Evolutionary conservation across 176 grass and related monocot genomes (phyloP).

Genomic region (Luzula sylvatica): DNA sequence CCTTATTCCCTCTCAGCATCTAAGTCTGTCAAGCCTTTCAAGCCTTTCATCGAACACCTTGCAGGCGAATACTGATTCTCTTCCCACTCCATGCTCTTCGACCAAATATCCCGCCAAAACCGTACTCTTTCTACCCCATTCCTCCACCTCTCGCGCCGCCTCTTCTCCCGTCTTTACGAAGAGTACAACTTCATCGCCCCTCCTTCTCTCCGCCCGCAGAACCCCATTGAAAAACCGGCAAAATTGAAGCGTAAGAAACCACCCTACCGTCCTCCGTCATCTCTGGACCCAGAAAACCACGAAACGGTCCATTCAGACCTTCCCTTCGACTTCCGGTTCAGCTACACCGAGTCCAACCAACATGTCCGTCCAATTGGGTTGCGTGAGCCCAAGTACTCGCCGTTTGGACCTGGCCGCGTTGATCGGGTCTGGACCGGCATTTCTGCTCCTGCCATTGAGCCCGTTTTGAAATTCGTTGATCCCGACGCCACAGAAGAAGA

Average conservation of each 20-base stretch:
- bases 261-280: conserved; percentile 39
- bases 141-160: conserved; percentile 20
- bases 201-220: conserved; percentile 25
- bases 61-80: too few relatives aligned
- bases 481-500: conserved; percentile 30
- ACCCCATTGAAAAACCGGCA: not conserved
- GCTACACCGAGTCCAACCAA: conserved; percentile 67
- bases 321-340: conserved; percentile 91
- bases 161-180: conserved; percentile 39
- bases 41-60: too few relatives aligned
- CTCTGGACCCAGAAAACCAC: conserved; percentile 30
- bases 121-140: conserved; percentile 22
- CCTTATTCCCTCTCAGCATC: too few relatives aligned
- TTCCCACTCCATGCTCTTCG: not conserved
- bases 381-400: conserved; percentile 82
- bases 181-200: conserved; percentile 65
- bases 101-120: conserved; percentile 18
- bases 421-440: conserved; percentile 76
- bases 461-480: conserved; percentile 41
- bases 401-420: conserved; percentile 73
- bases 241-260: conserved; percentile 45
- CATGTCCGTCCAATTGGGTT: conserved; percentile 58
- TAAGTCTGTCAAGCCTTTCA: too few relatives aligned
- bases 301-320: conserved; percentile 43
- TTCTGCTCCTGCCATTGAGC: conserved; percentile 62